These are phyloP conservation scores for Elongisporangium undulatum DNA, from an alignment of 352 stramenopile species.

Conservation along the genomic window DNA sequence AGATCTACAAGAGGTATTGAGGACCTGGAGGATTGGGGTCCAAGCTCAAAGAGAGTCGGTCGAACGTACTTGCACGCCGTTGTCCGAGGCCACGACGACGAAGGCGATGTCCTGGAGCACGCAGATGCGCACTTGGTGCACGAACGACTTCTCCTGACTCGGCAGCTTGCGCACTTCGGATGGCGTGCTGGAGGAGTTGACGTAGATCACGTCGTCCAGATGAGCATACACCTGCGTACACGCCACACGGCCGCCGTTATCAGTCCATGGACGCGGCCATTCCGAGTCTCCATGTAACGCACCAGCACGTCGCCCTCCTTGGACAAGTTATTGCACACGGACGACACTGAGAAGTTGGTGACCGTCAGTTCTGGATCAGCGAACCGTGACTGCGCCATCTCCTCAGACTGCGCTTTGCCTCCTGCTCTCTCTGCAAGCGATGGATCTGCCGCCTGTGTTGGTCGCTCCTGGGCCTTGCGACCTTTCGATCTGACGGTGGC, in stretches of 20 bases:
- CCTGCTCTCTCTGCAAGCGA: not conserved
- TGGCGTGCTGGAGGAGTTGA: slow-evolving; percentile 35
- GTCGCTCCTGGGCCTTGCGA: not conserved
- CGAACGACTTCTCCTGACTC: slow-evolving; percentile 37
- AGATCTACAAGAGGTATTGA: slow-evolving; percentile 51
- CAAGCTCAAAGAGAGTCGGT: not conserved
- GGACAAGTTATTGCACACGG: slow-evolving; percentile 54
- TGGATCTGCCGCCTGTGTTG: not conserved
- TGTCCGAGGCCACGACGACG: slow-evolving; percentile 63
- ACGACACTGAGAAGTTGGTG: slow-evolving; percentile 38
- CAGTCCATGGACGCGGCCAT: not conserved
- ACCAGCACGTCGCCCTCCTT: slow-evolving; percentile 42
- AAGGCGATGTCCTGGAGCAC: slow-evolving; percentile 30
- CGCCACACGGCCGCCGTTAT: not conserved
- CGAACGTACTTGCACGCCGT: slow-evolving; percentile 39
- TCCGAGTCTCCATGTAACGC: not conserved
- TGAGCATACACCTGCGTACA: slow-evolving; percentile 36
- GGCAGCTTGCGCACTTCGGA: slow-evolving; percentile 35
- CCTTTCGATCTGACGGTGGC: not conserved
- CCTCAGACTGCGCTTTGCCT: not conserved
- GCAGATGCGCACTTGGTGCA: slow-evolving; percentile 68
- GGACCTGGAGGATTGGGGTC: too few relatives aligned
- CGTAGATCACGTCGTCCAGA: slow-evolving; percentile 37
- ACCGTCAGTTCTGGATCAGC: slow-evolving; percentile 35
- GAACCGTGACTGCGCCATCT: slow-evolving; percentile 45